Evolutionary conservation across 148 eudicot species (phyloP).

Genomic region (Camellia lanceoleosa): DNA sequence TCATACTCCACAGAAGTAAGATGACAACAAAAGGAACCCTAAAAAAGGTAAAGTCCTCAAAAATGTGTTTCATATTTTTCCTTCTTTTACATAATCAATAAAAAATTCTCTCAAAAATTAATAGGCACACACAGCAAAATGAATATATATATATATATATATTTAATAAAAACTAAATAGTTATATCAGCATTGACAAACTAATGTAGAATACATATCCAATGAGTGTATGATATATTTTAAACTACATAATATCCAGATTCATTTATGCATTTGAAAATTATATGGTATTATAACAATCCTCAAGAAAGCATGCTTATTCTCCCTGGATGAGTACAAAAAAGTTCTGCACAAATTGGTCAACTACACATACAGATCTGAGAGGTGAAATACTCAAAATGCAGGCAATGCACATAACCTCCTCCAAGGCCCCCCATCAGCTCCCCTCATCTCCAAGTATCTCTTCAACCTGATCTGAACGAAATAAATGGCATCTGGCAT

Average conservation of each 20-base stretch:
- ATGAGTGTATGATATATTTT: background rate
- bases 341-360: background rate
- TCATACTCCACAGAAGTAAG: background rate
- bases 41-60: background rate
- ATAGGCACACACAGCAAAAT: background rate
- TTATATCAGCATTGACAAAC: background rate
- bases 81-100: background rate
- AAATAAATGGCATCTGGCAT: slow-evolving; percentile 9
- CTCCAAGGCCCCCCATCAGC: slow-evolving; percentile 99
- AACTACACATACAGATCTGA: background rate
- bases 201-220: background rate
- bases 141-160: background rate
- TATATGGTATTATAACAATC: too few relatives aligned
- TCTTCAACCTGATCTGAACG: slow-evolving; percentile 87
- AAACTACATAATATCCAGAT: background rate
- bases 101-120: background rate
- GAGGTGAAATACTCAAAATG: slow-evolving; percentile 75
- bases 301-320: too few relatives aligned
- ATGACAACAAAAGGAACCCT: background rate
- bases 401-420: slow-evolving; percentile 94
- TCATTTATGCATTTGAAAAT: background rate
- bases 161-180: background rate
- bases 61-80: background rate
- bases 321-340: too few relatives aligned
- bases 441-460: slow-evolving; percentile 97